Conservation (phyloP, 495 filamentous ascomycete genomes). For the Cairneyella variabilis region DNA sequence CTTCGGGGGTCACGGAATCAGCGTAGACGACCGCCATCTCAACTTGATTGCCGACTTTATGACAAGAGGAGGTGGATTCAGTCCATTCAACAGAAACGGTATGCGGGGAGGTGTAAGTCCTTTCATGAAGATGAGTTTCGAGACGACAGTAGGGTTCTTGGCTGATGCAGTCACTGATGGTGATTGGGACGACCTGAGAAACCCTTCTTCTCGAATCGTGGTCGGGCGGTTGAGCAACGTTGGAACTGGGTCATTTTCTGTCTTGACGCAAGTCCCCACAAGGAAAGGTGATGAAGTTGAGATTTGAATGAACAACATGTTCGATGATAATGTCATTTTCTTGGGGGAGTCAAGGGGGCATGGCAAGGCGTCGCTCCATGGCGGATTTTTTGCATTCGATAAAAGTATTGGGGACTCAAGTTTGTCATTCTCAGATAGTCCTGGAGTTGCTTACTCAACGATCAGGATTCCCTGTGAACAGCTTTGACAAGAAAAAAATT, state of each 20-base stretch:
- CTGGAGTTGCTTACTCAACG: too few relatives aligned
- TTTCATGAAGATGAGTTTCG: conserved; percentile 97
- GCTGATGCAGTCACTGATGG: conserved; percentile 86
- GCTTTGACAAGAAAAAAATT: too few relatives aligned
- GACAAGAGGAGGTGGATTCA: conserved; percentile 84
- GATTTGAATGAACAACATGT: too few relatives aligned
- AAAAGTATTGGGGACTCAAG: too few relatives aligned
- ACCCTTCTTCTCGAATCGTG: conserved; percentile 84
- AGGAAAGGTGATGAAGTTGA: conserved; percentile 14
- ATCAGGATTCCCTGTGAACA: too few relatives aligned
- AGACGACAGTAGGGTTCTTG: conserved; percentile 91
- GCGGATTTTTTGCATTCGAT: too few relatives aligned
- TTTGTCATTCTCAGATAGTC: too few relatives aligned
- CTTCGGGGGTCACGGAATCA: conserved; percentile 90
- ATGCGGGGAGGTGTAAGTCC: conserved; percentile 78
- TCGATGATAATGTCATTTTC: too few relatives aligned
- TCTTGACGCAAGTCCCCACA: conserved; percentile 46
- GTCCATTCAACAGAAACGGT: conserved; percentile 86
- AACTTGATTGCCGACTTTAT: conserved; percentile 96
- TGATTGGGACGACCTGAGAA: conserved; percentile 83
- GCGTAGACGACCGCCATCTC: conserved; percentile 86
- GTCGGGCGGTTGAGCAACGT: conserved; percentile 75
- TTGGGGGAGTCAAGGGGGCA: too few relatives aligned
- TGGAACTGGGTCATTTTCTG: conserved; percentile 90
- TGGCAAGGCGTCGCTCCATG: too few relatives aligned